These are phyloP conservation scores for Hyaloscypha bicolor DNA, from an alignment of 495 filamentous ascomycete genomes.

Conservation along the genomic window DNA sequence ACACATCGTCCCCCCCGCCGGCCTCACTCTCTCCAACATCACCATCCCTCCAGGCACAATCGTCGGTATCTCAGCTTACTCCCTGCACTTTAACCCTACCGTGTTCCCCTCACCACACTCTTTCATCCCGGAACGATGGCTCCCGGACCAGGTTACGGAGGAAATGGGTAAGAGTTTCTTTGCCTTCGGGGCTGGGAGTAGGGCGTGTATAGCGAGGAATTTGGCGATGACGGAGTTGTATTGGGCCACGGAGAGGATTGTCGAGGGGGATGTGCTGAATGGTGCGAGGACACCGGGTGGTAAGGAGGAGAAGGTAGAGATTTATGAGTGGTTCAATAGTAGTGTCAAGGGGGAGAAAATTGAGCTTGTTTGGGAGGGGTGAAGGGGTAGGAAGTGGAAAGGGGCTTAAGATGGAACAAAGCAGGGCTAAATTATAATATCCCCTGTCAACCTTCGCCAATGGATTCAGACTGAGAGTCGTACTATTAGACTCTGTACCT, in stretches of 20 bases:
- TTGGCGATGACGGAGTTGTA: conserved; percentile 46
- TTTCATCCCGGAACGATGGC: conserved; percentile 57
- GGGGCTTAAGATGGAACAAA: background rate
- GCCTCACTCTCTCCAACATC: conserved; percentile 41
- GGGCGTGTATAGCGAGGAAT: conserved; percentile 54
- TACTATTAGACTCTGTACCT: too few species aligned
- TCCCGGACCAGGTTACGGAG: conserved; percentile 35
- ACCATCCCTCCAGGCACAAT: conserved; percentile 46
- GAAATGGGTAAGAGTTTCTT: conserved; percentile 46
- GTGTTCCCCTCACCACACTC: conserved; percentile 45
- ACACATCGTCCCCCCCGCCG: conserved; percentile 44
- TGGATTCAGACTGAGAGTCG: too few species aligned
- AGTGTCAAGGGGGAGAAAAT: conserved; percentile 33
- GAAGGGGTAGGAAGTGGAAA: background rate
- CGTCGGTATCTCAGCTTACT: conserved; percentile 45
- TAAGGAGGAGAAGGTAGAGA: conserved; percentile 42
- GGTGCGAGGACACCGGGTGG: conserved; percentile 36
- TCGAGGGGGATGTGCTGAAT: conserved; percentile 41
- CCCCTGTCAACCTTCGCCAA: too few species aligned
- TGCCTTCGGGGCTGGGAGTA: conserved; percentile 50
- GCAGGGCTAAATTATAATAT: background rate
- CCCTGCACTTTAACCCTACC: conserved; percentile 47
- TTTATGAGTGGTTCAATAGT: conserved; percentile 55
- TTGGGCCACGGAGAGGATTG: conserved; percentile 41
- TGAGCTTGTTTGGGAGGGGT: conserved; percentile 26